A percentile compares a stretch with the other conserved stretches of the same genome.
These are phyloP conservation scores for Russula dissimulans DNA, from an alignment of 768 basidiomycete genomes.

Conservation along the genomic window DNA sequence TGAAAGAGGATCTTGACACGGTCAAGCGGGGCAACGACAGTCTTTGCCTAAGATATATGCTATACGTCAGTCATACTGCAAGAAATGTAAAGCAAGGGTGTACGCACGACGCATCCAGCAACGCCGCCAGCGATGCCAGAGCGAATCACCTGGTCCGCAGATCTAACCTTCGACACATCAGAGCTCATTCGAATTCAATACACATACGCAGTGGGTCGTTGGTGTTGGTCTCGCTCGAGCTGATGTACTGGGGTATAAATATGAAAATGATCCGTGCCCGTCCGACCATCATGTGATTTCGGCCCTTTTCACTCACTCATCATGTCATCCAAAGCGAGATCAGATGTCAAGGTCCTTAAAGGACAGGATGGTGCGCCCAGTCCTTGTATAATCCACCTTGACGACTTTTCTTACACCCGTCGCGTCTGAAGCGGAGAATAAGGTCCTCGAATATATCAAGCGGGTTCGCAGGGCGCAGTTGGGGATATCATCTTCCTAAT, in stretches of 20 bases:
- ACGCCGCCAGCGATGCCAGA: slow-evolving; percentile 89
- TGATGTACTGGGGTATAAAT: background rate
- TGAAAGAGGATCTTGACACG: slow-evolving; percentile 98
- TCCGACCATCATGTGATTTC: slow-evolving; percentile 2
- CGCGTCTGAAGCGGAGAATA: slow-evolving; percentile 14
- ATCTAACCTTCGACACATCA: slow-evolving; percentile 32
- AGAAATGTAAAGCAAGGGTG: background rate
- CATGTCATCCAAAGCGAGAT: slow-evolving; percentile 15
- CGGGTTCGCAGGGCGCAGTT: slow-evolving; percentile 6
- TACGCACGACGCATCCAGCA: slow-evolving; percentile 84
- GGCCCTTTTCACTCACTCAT: slow-evolving; percentile 15
- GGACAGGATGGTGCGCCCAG: slow-evolving; percentile 16
- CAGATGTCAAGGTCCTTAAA: slow-evolving; percentile 17
- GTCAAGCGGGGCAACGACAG: slow-evolving; percentile 90
- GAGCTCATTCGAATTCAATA: slow-evolving; percentile 44
- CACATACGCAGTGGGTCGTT: slow-evolving; percentile 9
- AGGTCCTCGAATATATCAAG: slow-evolving; percentile 17
- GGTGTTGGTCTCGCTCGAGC: background rate
- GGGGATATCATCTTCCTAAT: too few species aligned
- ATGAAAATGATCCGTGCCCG: background rate
- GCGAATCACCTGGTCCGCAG: slow-evolving; percentile 42
- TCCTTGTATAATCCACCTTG: background rate
- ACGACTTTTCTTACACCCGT: background rate
- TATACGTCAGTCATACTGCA: slow-evolving; percentile 10
- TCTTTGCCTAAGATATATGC: slow-evolving; percentile 61